Evolutionary conservation across 257 asterid genomes (phyloP), one percentile per base, ranked within the genome.

Genomic region (Salvia splendens): DNA sequence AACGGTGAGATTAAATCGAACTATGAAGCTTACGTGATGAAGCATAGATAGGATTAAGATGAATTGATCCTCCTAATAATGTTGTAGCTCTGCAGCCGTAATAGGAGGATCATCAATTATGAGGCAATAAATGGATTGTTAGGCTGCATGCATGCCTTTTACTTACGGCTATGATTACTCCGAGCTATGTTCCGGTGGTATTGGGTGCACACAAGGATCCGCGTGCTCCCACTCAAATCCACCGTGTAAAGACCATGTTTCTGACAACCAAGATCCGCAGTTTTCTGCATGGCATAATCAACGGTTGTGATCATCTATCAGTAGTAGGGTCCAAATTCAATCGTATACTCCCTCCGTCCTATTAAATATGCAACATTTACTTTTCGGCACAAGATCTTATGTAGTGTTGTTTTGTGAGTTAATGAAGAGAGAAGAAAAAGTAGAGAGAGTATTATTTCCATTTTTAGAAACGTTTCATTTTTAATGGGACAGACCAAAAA

Each of bases 221-320:
- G 78, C 61, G 76, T 59, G 81, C 53, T 42, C 51, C 86, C 61
- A 9, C 64, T 61, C 0, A 67, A 64, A 66, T 48, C 91, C 89
- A 51, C 6, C 30, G 48, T 65, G 75, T 62, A 77, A 75, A 50
- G 2, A 0, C 4, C 59, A 63, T 66, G 12, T 61, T n/a, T 40
- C 68, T 64, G 65, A 67, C 70, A 64, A 73, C 76, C 59, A 70
- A 41, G 43, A 30, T 6, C 16, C 40, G 54, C 9, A 56, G 41
- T 36, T 36, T 32, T 63, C 69, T 61, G 80, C 80, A 53, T 72
- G 80, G 70, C 57, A 46, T 43, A 55, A 71, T 64, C 53, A 67
- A 82, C 66, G 81, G 87, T 32, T 35, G 7, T 8, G 70, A 65
- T 74, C 61, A 76, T 75, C 84, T 77, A 63, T 84, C 81, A 82